These are phyloP conservation scores for Tetraselmis chui DNA, from an alignment of 139 green algal genomes.

Conservation along the genomic window DNA sequence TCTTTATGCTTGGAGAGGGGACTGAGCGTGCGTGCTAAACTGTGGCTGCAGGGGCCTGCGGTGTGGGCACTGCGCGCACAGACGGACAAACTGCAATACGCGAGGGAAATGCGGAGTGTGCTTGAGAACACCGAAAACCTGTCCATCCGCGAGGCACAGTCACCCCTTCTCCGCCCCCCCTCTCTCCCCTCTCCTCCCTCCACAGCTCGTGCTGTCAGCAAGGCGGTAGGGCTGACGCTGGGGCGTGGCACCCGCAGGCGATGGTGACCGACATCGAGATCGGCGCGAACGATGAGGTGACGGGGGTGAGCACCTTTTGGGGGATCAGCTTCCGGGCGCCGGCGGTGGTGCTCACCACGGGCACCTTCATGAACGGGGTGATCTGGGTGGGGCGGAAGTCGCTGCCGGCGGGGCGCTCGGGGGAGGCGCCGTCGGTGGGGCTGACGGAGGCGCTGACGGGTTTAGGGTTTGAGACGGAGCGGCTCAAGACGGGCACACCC, in stretches of 20 bases:
- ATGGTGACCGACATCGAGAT: conserved; percentile 84
- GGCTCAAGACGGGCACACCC: conserved; percentile 95
- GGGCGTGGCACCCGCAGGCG: conserved; percentile 30
- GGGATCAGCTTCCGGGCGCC: conserved; percentile 73
- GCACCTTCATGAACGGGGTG: conserved; percentile 95
- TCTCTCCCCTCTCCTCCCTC: too few relatives aligned
- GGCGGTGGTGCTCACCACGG: conserved; percentile 90
- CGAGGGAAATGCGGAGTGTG: conserved; percentile 53
- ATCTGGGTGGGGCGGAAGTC: conserved; percentile 90
- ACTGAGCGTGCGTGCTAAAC: background rate
- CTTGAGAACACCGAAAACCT: conserved; percentile 78
- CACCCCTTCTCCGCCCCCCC: background rate
- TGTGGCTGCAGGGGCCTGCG: conserved; percentile 70
- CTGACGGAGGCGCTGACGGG: conserved; percentile 80
- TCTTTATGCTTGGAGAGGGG: background rate
- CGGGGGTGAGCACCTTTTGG: conserved; percentile 87
- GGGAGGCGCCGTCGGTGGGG: conserved; percentile 77
- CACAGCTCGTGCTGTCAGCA: too few relatives aligned
- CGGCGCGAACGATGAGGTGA: conserved; percentile 78
- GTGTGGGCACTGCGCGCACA: conserved; percentile 96
- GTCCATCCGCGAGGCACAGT: conserved; percentile 68
- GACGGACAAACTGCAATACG: conserved; percentile 96
- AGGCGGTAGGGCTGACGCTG: too few relatives aligned
- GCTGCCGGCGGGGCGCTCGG: conserved; percentile 81
- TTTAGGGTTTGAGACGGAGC: conserved; percentile 87